Evolutionary conservation across 257 asterid species (phyloP), one percentile per base, ranked within the genome.

Genomic region (Verbena officinalis): DNA sequence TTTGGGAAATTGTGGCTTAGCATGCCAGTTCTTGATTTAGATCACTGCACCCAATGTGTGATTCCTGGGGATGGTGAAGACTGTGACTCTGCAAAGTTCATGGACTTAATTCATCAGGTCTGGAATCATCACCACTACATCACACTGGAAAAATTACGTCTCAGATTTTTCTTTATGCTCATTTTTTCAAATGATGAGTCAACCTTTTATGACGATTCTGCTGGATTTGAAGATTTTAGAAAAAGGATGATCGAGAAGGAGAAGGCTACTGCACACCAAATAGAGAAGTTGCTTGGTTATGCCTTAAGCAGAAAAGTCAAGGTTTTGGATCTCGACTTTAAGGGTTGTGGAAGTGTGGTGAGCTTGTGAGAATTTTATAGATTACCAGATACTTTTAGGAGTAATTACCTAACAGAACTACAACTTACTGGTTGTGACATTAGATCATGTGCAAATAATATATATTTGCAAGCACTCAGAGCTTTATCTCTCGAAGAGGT

Each of bases 1-100:
- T 79, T 76, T 53, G 73, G 75, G 16, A 49, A 58, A 16, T 67
- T 79, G 15, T 76, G 79, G 77, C 70, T 53, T 17, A n/a, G 62
- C 14, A 39, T 76, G 24, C 60, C 62, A 9, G 38, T 48, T 43
- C 78, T 79, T 55, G 65, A 65, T 64, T 68, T 79, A 22, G 27
- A 65, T 43, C 65, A 44, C 67, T 56, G 75, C 23, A 34, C 16
- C 30, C 62, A 64, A 30, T 2, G 7, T 33, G 24, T 38, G 36
- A 3, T 30, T 16, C 63, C 42, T 70, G 12, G 15, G 17, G 38
- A 40, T 9, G 31, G 22, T 14, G 61, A 66, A 0, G 63, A 59
- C 30, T 43, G 8, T 38, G 54, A 22, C 23, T 59, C 61, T 13
- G 30, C 64, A 12, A 31, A 51, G 49, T 65, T 73, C 36, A 9